These are phyloP conservation scores for Achlya hypogyna DNA, from an alignment of 352 stramenopile genomes.

Conservation along the genomic window DNA sequence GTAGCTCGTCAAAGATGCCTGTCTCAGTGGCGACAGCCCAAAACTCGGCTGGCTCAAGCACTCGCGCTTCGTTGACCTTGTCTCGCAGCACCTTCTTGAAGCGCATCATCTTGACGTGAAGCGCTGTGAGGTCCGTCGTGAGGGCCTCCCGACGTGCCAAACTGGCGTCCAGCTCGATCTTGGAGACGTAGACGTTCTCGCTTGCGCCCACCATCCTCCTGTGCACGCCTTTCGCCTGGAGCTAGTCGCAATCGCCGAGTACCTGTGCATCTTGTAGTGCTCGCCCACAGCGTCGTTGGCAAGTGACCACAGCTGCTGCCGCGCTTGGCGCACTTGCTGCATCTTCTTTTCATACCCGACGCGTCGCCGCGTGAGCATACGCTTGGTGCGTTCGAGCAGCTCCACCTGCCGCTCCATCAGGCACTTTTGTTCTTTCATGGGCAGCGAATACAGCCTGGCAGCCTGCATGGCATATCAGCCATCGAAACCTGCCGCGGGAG, in stretches of 20 bases:
- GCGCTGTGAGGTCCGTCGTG: not conserved
- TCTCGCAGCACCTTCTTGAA: conserved; percentile 14
- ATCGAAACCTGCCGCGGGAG: not conserved
- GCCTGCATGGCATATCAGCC: not conserved
- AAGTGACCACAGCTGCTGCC: not conserved
- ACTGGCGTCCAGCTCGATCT: conserved; percentile 7
- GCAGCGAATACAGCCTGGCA: not conserved
- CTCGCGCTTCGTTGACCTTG: conserved; percentile 11
- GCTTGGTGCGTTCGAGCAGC: conserved; percentile 3
- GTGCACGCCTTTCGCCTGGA: not conserved
- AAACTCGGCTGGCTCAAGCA: conserved; percentile 15
- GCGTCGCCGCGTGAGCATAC: not conserved
- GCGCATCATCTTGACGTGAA: conserved; percentile 9
- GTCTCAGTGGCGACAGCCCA: not conserved
- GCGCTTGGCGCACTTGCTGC: not conserved
- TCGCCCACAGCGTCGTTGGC: conserved; percentile 14
- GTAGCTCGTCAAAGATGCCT: conserved; percentile 7
- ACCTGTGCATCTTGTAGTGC: conserved; percentile 11
- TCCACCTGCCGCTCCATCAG: conserved; percentile 17
- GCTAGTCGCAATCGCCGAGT: not conserved
- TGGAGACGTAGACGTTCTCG: conserved; percentile 19
- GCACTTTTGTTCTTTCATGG: conserved; percentile 9
- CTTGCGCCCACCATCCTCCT: conserved; percentile 13
- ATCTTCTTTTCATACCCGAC: conserved; percentile 21
- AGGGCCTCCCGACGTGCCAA: not conserved